Base-by-base conservation (phyloP, 768 basidiomycete genomes). In the Leucogyrophana mollusca region DNA sequence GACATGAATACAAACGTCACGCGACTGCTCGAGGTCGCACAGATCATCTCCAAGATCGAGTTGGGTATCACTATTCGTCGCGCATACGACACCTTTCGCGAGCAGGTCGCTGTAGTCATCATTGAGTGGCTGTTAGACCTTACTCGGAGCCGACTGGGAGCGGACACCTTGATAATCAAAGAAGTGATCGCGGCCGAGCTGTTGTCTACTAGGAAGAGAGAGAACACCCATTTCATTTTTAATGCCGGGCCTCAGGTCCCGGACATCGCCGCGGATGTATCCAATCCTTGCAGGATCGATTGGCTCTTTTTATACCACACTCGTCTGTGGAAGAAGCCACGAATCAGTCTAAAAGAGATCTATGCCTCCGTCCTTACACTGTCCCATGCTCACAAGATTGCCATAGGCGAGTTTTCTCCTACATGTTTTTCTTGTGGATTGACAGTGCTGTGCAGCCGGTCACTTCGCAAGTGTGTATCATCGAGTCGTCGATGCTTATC, bases 41-140 rank as follows among this genome's bases (percentile, higher is more conserved):
- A 83, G 49, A 74, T 79, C 43, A 83, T 97, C 50, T 71, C 83
- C 5, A 87, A 92, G 58, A 93, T 97, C 48, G 95, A 98, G 55
- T 73, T 98, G 2, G 92, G 88, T 11, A 89, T 96, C 32, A 94
- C 90, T 4, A 82, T 98, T 43, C 83, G 94, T 4, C 77, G 88
- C 34, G 87, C 90, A 5, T 83, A 85, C 57, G 92, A 95, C 57
- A 89, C 87, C 0, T 96, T 93, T 60, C 78, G 87, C 53, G 95
- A 98, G 60, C 85, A 93, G 62, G 77, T 92, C 30, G 83, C 80
- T 6, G 81, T 80, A 1, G 86, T 91, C 34, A 79, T 96, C 49
- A 87, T 94, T 50, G 87, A 92, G 62, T 89, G 88, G 90, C 70
- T 93, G 34, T 68, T 88, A 49, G 89, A 92, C 63, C 73, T 92